Evolutionary conservation across 1,284 basidiomycete genomes (phyloP), one percentile per base, ranked within the genome.

Genomic region (Lentinula novae-zelandiae): DNA sequence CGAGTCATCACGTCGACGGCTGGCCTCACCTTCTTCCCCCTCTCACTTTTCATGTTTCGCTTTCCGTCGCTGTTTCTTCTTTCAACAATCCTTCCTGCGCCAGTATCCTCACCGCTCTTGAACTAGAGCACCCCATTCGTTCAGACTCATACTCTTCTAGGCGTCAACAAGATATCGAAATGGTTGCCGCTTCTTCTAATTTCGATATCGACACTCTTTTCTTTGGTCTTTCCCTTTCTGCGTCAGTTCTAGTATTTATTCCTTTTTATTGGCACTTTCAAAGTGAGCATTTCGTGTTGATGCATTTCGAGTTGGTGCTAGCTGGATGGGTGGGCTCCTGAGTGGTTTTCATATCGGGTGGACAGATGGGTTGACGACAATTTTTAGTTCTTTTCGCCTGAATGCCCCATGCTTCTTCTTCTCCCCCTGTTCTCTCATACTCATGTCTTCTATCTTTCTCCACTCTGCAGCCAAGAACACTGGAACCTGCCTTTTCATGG

Each of bases 401-500:
- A 22, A 22, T 22, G 0, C 20, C 12, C 3, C 44, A 20, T 12
- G 9, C 22, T 50, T 33, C 12, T 22, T 50, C 49, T 50, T 10
- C 44, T 50, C 31, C 10, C 10, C 22, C 12, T 20, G 5, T 44
- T 6, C 9, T 17, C 20, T 50, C 33, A 8, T 13, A n/a, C 27
- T 31, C 12, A 34, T 15, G 15, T 8, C 12, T 53, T 53, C 49
- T 42, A 17, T 52, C 20, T 50, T 52, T 27, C 34, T 57, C 44
- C 40, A 50, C 34, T 33, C 17, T 44, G 15, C 38, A 61, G 60
- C 54, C 17, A 54, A 48, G 46, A 61, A 61, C 54, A 56, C 49
- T 10, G 60, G 54, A 27, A 61, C 60, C 20, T 61, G 60, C 39
- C 54, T 61, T 13, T 61, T 57, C 27, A 61, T 61, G 48, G 39